These are phyloP conservation scores for Phytophthora niederhauseri DNA, from an alignment of 352 stramenopile genomes.

Conservation along the genomic window DNA sequence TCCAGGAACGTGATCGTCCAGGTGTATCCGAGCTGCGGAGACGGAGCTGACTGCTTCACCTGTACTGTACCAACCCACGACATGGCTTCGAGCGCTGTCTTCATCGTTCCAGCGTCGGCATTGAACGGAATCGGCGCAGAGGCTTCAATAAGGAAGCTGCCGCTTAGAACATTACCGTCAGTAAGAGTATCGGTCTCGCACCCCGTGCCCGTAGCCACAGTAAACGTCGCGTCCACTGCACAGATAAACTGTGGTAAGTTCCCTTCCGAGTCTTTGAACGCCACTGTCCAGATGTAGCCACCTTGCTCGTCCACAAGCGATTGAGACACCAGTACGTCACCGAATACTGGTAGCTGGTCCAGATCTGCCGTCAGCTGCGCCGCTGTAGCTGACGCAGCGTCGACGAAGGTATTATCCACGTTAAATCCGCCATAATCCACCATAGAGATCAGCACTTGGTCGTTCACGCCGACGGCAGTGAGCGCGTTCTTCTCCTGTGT, in stretches of 20 bases:
- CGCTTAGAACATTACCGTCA: slow-evolving; percentile 77
- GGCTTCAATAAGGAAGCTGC: slow-evolving; percentile 71
- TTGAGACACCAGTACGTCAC: slow-evolving; percentile 60
- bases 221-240: slow-evolving; percentile 53
- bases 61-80: slow-evolving; percentile 66
- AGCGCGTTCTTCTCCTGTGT: slow-evolving; percentile 72
- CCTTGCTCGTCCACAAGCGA: slow-evolving; percentile 72
- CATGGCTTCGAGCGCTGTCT: slow-evolving; percentile 61
- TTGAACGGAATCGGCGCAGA: slow-evolving; percentile 66
- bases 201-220: slow-evolving; percentile 24
- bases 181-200: slow-evolving; percentile 71
- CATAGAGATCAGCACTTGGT: slow-evolving; percentile 39
- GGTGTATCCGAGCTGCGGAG: slow-evolving; percentile 66
- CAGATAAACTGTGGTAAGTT: slow-evolving; percentile 81
- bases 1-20: slow-evolving; percentile 84
- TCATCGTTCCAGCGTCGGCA: slow-evolving; percentile 50
- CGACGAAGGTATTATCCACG: slow-evolving; percentile 55
- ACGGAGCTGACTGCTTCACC: slow-evolving; percentile 52
- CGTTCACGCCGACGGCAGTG: slow-evolving; percentile 41
- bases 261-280: slow-evolving; percentile 68
- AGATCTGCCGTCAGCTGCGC: slow-evolving; percentile 54
- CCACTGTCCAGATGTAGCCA: slow-evolving; percentile 78
- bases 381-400: slow-evolving; percentile 44
- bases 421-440: slow-evolving; percentile 61
- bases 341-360: slow-evolving; percentile 61